Conservation (phyloP, 768 basidiomycete species). For the Macrolepiota fuliginosa region DNA sequence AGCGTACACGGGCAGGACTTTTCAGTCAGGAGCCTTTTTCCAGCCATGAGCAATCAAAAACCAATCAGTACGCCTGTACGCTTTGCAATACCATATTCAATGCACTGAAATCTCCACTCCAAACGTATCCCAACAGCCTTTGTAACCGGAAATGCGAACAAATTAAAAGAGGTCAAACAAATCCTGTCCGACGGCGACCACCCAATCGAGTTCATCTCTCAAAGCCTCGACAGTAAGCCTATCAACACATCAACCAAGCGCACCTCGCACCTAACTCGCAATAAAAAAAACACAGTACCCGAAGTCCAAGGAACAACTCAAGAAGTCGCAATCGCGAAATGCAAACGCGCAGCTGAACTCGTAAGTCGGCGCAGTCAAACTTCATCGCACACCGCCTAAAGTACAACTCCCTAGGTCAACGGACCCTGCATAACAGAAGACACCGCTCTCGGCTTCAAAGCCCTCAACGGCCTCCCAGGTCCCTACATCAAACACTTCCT, state of each 20-base stretch:
- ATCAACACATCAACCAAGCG: background rate
- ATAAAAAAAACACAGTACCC: constrained; percentile 55
- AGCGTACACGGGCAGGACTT: background rate
- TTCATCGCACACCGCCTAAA: background rate
- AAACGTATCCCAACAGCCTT: constrained; percentile 53
- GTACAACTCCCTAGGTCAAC: constrained; percentile 29
- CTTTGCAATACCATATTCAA: background rate
- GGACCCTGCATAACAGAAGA: constrained; percentile 78
- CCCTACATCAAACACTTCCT: constrained; percentile 98
- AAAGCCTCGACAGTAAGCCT: constrained; percentile 73
- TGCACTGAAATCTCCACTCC: background rate
- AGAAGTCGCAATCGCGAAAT: constrained; percentile 89
- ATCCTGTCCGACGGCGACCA: constrained; percentile 66
- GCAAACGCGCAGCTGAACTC: constrained; percentile 77
- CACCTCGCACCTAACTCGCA: too few relatives aligned
- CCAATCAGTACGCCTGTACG: background rate
- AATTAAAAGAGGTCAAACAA: constrained; percentile 82
- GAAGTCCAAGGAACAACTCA: constrained; percentile 93
- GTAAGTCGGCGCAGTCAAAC: constrained; percentile 33
- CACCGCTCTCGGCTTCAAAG: constrained; percentile 89
- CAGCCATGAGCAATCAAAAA: background rate
- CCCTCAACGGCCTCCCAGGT: constrained; percentile 88
- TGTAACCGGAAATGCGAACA: constrained; percentile 93
- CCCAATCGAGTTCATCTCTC: constrained; percentile 77
- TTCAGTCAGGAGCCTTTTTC: background rate